A percentile compares a stretch with the other conserved stretches of the same genome.
These are phyloP conservation scores for Corymbia maculata DNA, from an alignment of 345 rosid species.

Conservation along the genomic window DNA sequence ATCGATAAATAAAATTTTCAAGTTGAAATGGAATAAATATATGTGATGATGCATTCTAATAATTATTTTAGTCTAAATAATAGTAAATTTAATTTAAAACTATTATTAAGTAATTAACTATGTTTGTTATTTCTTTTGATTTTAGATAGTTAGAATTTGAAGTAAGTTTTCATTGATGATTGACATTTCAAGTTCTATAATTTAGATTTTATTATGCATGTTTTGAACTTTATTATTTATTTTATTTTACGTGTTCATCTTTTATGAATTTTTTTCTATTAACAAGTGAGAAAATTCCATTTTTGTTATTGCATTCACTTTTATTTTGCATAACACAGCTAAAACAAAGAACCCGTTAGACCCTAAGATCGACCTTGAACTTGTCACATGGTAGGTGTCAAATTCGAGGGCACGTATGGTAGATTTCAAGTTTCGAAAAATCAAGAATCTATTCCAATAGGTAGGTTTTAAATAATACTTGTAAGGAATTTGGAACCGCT, in stretches of 20 bases:
- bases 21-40: not conserved
- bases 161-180: not conserved
- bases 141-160: no score
- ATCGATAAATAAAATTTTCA: accelerated
- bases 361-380: accelerated
- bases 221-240: not conserved
- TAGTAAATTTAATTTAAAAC: no score
- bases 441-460: accelerated
- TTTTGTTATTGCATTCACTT: no score
- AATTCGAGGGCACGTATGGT: accelerated
- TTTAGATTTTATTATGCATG: no score
- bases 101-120: no score
- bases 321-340: no score
- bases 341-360: accelerated
- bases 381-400: accelerated
- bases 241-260: not conserved
- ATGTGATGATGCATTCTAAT: no score
- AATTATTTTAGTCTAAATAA: no score
- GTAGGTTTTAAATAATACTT: accelerated
- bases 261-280: not conserved
- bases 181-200: not conserved
- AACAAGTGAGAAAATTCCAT: not conserved
- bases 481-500: accelerated
- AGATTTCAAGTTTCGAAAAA: accelerated
- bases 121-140: no score